Evolutionary conservation across 2,329 filamentous ascomycete species (phyloP), one percentile per base, ranked within the genome.

Genomic region (Sclerotinia sclerotiorum): DNA sequence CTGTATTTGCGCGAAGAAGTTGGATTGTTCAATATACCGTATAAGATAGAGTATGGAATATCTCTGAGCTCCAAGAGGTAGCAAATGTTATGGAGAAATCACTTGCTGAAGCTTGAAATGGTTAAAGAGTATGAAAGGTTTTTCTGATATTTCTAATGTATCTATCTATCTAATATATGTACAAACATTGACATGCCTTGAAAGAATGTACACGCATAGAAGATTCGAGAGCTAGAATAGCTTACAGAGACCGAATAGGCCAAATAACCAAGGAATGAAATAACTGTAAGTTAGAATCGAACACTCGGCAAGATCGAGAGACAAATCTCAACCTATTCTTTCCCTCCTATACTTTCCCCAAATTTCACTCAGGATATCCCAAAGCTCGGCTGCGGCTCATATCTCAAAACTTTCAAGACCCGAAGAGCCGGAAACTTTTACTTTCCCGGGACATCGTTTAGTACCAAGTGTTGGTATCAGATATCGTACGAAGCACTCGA

Each of bases 281-380:
- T 42, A 42, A 42, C 15, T 42, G 3, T 17, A 42, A 42, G 39
- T 15, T 5, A 17, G 5, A 42, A 42, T 42, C 39, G 15, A 42
- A 42, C 39, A 42, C 39, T 42, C 13, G 39, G 8, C 13, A 17
- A 6, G 39, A 15, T n/a, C 5, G 10, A 35, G 6, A 21, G 29
- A 35, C n/a, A 35, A 13, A 2, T n/a, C 29, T n/a, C 32, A 42
- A 27, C 21, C 19, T 3, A 7, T 55, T n/a, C n/a, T 15, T 5
- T 2, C 1, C 52, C 19, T 8, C n/a, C 6, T n/a, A n/a, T n/a
- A n/a, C n/a, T n/a, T 55, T 1, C 29, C 17, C 3, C 3, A 13
- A 0, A 6, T 21, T 5, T 2, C 19, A 10, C 11, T 13, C 52
- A n/a, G 0, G 11, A 32, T 35, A 5, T n/a, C 1, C 3, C 7